A percentile compares a stretch with the other conserved stretches of the same genome.
Evolutionary conservation across 768 basidiomycete genomes (phyloP).

Genomic region (Saitozyma sp.): DNA sequence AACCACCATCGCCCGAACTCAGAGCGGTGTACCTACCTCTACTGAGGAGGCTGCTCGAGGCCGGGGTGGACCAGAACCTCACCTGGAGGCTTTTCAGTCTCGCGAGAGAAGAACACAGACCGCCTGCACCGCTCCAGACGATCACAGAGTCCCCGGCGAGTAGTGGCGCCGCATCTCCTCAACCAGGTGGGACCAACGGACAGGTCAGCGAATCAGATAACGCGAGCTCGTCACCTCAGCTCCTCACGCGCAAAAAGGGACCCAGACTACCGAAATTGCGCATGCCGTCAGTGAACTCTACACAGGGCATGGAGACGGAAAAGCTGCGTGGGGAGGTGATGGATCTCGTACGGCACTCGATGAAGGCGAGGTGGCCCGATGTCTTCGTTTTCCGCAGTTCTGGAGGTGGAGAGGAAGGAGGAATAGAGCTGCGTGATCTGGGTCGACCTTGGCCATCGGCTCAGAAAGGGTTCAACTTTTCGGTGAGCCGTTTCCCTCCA

Average conservation of each 20-base stretch:
- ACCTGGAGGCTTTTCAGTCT: conserved; percentile 42
- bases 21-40: conserved; percentile 32
- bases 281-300: background rate
- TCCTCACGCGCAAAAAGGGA: background rate
- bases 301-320: conserved; percentile 4
- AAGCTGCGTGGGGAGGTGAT: conserved; percentile 39
- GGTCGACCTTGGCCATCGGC: conserved; percentile 39
- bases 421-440: conserved; percentile 33
- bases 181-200: background rate
- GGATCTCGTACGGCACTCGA: conserved; percentile 45
- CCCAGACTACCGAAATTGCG: background rate
- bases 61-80: conserved; percentile 35
- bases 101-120: conserved; percentile 6
- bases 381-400: conserved; percentile 38
- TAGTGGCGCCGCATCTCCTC: too few species aligned
- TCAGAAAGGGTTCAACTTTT: conserved; percentile 47
- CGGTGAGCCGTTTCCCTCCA: conserved; percentile 25
- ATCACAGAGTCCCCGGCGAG: too few species aligned
- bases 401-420: conserved; percentile 23
- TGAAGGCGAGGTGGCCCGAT: conserved; percentile 43
- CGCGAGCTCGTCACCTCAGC: background rate
- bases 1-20: conserved; percentile 17
- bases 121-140: too few species aligned
- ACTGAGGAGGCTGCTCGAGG: conserved; percentile 38
- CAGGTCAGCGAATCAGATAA: background rate